A percentile compares a stretch with the other conserved stretches of the same genome.
These are phyloP conservation scores for Peribolospora baueri DNA, from an alignment of 768 basidiomycete genomes.

Conservation along the genomic window DNA sequence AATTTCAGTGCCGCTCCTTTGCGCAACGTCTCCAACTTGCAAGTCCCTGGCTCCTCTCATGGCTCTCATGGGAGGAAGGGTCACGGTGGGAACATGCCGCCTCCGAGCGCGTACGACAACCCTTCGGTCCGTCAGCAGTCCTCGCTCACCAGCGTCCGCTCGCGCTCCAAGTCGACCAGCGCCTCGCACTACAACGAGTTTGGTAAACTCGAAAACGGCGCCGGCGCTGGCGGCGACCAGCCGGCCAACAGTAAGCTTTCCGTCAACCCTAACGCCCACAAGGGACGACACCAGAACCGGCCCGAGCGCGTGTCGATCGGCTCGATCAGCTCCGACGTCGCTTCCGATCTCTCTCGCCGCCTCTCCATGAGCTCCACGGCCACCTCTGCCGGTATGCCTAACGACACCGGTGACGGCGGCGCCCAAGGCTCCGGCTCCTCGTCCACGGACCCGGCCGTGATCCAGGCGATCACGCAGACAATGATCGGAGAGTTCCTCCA, in stretches of 20 bases:
- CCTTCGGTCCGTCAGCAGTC: background rate
- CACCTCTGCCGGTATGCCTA: too few species aligned
- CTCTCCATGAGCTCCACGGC: too few species aligned
- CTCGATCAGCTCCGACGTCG: too few species aligned
- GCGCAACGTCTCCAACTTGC: constrained; percentile 30
- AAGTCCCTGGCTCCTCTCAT: background rate
- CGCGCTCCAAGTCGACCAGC: background rate
- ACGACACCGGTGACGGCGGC: background rate
- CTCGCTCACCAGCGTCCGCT: background rate
- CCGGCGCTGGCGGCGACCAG: too few species aligned
- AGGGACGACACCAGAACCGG: too few species aligned
- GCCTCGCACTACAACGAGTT: background rate
- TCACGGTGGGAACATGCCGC: too few species aligned
- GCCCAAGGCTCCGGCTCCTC: background rate
- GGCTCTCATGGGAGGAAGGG: too few species aligned
- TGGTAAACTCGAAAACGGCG: too few species aligned
- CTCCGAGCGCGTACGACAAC: background rate
- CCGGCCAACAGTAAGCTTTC: too few species aligned
- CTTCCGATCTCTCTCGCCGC: too few species aligned
- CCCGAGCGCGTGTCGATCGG: too few species aligned
- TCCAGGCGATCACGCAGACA: constrained; percentile 94
- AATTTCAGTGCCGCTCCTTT: constrained; percentile 10
- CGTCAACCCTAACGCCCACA: too few species aligned
- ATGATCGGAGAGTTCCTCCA: constrained; percentile 99
- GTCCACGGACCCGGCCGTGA: constrained; percentile 64